Evolutionary conservation across 2,329 filamentous ascomycete species (phyloP).

Genomic region (Colletotrichum orbiculare): DNA sequence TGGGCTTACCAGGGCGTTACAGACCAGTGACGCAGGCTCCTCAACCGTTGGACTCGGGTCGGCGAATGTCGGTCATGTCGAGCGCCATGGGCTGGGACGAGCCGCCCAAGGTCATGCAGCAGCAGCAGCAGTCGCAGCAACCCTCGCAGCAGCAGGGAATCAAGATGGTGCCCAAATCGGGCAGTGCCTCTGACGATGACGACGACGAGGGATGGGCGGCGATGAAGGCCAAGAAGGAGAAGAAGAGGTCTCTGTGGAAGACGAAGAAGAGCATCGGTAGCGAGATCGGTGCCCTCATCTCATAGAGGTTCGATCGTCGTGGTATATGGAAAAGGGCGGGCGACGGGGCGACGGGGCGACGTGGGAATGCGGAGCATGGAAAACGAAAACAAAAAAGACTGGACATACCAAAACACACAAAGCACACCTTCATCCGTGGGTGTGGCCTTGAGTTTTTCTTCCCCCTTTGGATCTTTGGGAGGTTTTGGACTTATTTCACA

Average conservation of each 20-base stretch:
- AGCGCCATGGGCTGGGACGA: slow-evolving; percentile 48
- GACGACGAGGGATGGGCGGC: slow-evolving; percentile 77
- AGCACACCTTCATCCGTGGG: background rate
- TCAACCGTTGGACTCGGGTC: slow-evolving; percentile 38
- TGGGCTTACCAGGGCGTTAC: slow-evolving; percentile 90
- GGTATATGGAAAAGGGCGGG: background rate
- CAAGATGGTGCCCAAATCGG: slow-evolving; percentile 53
- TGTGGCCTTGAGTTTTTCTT: slow-evolving; percentile 4
- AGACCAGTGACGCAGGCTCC: slow-evolving; percentile 82
- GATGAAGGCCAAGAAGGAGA: slow-evolving; percentile 76
- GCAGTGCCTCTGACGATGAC: slow-evolving; percentile 65
- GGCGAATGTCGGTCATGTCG: slow-evolving; percentile 52
- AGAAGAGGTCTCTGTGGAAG: slow-evolving; percentile 75
- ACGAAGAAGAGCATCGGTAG: slow-evolving; percentile 66
- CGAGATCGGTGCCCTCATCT: slow-evolving; percentile 61
- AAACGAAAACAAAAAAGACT: slow-evolving; percentile 23
- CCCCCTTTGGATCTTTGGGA: background rate
- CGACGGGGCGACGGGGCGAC: background rate
- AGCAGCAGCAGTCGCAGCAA: slow-evolving; percentile 17
- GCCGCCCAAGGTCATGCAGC: slow-evolving; percentile 51
- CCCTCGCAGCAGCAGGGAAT: slow-evolving; percentile 21
- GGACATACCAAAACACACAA: slow-evolving; percentile 25
- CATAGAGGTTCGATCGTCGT: slow-evolving; percentile 23
- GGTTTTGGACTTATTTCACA: slow-evolving; percentile 6
- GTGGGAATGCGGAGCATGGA: slow-evolving; percentile 1